Evolutionary conservation across 2,329 filamentous ascomycete species (phyloP), one percentile per base, ranked within the genome.

Genomic region (Clonostachys byssicola): DNA sequence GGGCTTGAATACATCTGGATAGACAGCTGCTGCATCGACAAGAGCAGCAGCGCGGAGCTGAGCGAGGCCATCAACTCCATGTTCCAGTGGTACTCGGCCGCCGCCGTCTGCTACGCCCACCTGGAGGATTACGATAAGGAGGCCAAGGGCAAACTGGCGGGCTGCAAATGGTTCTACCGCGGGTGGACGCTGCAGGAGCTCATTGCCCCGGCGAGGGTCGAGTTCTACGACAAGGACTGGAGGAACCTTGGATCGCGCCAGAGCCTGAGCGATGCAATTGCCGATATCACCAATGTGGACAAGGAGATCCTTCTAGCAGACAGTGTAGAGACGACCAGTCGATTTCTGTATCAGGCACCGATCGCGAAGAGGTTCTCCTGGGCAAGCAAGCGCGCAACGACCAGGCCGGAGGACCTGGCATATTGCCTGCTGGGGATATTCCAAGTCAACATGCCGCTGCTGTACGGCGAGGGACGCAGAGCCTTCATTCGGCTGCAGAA

Each of bases 1-100:
- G 54, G 55, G 5, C 53, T 54, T 43, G 20, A 48, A 5, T 59
- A 59, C 49, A 45, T 57, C 3, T 62, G 60, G 60, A 48, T 57
- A 17, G 58, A 61, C 33, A 60, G 55, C 1, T 57, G 56, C 50
- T 61, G 59, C 47, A 59, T 61, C 52, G 54, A 60, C 50, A 54
- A 57, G 18, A 50, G 46, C 3, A 56, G 52, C 17, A 51, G 51
- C n/a, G 47, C 53, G 8, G 59, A 60, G 43, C 43, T 60, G 6
- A 53, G 53, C 5, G 58, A 60, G 43, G 53, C 56, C 16, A 52
- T 59, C 47, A 60, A 60, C 47, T 57, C 56, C 44, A 57, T 59
- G 53, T 60, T 55, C 35, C 45, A 36, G 7, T 62, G 59, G 59
- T 61, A 62, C 40, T 30, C 49, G n/a, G 48, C 51, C 4, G 48